phyloP scores from a whole-genome alignment of 2,329 filamentous ascomycete genomes.

The Scedosporium dehoogii region DNA sequence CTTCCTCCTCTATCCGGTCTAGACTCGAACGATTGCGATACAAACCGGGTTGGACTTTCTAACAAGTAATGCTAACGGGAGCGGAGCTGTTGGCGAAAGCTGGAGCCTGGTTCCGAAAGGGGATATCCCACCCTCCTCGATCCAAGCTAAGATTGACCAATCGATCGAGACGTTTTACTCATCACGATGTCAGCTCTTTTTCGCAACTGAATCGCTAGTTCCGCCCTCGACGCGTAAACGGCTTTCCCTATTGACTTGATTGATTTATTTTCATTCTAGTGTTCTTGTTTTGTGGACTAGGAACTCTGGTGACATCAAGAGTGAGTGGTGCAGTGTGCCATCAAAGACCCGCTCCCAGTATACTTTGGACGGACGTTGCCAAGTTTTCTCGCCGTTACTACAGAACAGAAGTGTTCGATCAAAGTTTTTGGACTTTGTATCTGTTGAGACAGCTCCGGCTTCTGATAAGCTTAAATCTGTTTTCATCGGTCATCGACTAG shows the following conservation, averaged over 20 bases:
- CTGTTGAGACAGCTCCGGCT: no score
- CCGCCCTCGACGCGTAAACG: background rate
- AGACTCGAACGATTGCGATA: background rate
- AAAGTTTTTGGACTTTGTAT: no score
- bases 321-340: no score
- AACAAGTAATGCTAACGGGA: background rate
- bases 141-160: background rate
- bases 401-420: no score
- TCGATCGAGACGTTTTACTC: background rate
- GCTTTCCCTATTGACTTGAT: background rate
- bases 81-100: background rate
- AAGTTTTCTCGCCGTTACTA: no score
- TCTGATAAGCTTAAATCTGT: no score
- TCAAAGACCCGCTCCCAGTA: no score
- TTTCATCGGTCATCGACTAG: no score
- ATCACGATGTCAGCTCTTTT: background rate
- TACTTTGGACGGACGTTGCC: no score
- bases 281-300: no score
- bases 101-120: background rate
- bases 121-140: background rate
- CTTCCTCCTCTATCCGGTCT: background rate
- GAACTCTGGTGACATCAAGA: no score
- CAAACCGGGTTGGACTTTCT: background rate
- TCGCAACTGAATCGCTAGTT: background rate
- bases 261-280: background rate